phyloP scores from a whole-genome alignment of 2,329 filamentous ascomycete genomes.

The Bipolaris zeicola region DNA sequence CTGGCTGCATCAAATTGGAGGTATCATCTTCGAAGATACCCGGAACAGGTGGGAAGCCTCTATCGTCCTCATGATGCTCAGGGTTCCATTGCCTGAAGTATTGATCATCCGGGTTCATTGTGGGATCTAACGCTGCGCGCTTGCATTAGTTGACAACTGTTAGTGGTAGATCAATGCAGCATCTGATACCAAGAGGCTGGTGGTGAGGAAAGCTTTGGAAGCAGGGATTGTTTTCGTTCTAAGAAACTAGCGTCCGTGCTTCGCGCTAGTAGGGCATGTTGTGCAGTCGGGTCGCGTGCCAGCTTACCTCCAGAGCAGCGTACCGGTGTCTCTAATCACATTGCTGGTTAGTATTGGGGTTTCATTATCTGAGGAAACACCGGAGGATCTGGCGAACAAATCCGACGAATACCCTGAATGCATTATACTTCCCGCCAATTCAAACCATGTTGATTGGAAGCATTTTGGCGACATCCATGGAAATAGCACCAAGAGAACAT shows the following conservation, averaged over 20 bases:
- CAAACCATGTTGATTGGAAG: too few species aligned
- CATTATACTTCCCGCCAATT: too few species aligned
- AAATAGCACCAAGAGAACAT: not conserved
- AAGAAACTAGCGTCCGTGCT: constrained; percentile 5
- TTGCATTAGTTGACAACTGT: constrained; percentile 18
- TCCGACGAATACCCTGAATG: too few species aligned
- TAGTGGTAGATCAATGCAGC: constrained; percentile 27
- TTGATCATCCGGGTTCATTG: constrained; percentile 31
- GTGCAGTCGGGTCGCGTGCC: not conserved
- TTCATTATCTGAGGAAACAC: too few species aligned
- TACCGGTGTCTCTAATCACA: not conserved
- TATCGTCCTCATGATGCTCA: constrained; percentile 21
- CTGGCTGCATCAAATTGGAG: constrained; percentile 18
- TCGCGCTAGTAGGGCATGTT: constrained; percentile 13
- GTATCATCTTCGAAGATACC: constrained; percentile 27
- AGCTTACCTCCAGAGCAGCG: not conserved
- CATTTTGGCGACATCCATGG: not conserved
- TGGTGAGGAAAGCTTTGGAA: constrained; percentile 15
- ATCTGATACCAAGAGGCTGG: constrained; percentile 12
- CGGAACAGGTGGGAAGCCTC: constrained; percentile 28
- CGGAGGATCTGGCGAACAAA: too few species aligned
- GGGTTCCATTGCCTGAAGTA: constrained; percentile 32
- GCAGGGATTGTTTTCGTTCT: constrained; percentile 16
- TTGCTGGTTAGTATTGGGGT: too few species aligned
- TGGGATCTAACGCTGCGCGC: constrained; percentile 8